Conservation (phyloP, 495 filamentous ascomycete species). For the Daldinia vernicosa region DNA sequence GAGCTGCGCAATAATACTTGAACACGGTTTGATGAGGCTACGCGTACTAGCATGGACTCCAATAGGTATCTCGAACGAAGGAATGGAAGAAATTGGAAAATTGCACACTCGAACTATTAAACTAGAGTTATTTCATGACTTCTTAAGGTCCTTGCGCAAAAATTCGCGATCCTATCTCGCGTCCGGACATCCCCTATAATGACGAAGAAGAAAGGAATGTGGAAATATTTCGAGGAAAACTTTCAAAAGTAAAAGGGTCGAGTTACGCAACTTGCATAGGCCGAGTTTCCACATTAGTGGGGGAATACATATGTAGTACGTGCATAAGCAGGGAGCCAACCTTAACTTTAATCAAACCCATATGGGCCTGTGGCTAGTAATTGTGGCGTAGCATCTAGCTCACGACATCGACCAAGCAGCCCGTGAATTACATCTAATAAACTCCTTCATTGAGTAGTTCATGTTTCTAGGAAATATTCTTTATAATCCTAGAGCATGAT, state of each 20-base stretch:
- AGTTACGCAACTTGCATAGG: neutral
- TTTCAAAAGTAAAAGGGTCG: conserved; percentile 10
- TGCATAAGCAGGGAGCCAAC: neutral
- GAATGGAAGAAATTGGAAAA: conserved; percentile 22
- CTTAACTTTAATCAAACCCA: too few relatives aligned
- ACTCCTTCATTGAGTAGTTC: neutral
- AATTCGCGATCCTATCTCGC: conserved; percentile 21
- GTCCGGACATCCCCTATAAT: conserved; percentile 34
- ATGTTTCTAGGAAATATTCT: neutral
- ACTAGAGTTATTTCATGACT: conserved; percentile 31
- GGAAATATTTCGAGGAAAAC: conserved; percentile 13
- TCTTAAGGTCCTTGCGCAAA: conserved; percentile 3
- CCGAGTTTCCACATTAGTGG: conserved; percentile 23
- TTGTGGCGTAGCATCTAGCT: neutral
- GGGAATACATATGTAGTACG: neutral
- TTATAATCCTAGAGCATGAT: neutral
- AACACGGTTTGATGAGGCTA: conserved; percentile 7
- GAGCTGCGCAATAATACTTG: neutral
- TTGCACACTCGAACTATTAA: conserved; percentile 24
- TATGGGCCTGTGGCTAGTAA: neutral
- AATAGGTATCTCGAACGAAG: conserved; percentile 21
- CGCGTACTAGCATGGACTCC: conserved; percentile 13
- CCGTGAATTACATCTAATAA: neutral
- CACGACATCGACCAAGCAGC: neutral
- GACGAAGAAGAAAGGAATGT: conserved; percentile 7